Evolutionary conservation across 2,329 filamentous ascomycete species (phyloP).

Genomic region (Phyllosticta paracitricarpa): DNA sequence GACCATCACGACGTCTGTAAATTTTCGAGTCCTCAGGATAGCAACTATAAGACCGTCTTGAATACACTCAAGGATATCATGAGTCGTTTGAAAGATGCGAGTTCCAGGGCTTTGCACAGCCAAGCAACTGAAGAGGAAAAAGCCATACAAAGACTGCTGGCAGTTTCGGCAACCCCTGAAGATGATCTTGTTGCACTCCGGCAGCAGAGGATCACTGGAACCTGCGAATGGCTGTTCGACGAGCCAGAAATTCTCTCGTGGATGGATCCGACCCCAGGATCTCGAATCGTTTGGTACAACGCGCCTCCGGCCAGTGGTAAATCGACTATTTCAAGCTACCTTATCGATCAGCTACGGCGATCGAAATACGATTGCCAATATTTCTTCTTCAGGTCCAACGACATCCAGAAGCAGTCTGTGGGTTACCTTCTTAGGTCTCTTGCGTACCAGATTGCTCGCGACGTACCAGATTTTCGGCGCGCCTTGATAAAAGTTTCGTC

Average conservation of each 20-base stretch:
- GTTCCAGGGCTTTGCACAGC: background rate
- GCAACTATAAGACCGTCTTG: slow-evolving; percentile 28
- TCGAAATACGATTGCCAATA: slow-evolving; percentile 15
- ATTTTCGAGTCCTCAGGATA: slow-evolving; percentile 25
- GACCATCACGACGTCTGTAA: slow-evolving; percentile 37
- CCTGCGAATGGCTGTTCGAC: slow-evolving; percentile 15
- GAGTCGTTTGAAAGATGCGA: background rate
- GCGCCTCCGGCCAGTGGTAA: slow-evolving; percentile 23
- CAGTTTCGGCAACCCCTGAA: slow-evolving; percentile 5
- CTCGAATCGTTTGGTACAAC: slow-evolving; percentile 20
- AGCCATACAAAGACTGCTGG: background rate
- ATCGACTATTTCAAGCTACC: slow-evolving; percentile 21
- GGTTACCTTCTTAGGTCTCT: slow-evolving; percentile 17
- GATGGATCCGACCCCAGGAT: slow-evolving; percentile 5
- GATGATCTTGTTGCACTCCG: slow-evolving; percentile 14
- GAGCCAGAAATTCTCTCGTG: slow-evolving; percentile 10
- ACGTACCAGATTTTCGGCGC: slow-evolving; percentile 13
- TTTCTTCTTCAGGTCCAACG: slow-evolving; percentile 22
- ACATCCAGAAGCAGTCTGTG: slow-evolving; percentile 18
- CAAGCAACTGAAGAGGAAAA: background rate
- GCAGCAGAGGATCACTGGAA: slow-evolving; percentile 14
- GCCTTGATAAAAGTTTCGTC: slow-evolving; percentile 17
- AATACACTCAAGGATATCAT: slow-evolving; percentile 19
- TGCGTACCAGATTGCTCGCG: slow-evolving; percentile 19
- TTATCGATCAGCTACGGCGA: slow-evolving; percentile 18